Evolutionary conservation across 192 early-diverging fungal species (phyloP).

Genomic region (Coemansia sp.): DNA sequence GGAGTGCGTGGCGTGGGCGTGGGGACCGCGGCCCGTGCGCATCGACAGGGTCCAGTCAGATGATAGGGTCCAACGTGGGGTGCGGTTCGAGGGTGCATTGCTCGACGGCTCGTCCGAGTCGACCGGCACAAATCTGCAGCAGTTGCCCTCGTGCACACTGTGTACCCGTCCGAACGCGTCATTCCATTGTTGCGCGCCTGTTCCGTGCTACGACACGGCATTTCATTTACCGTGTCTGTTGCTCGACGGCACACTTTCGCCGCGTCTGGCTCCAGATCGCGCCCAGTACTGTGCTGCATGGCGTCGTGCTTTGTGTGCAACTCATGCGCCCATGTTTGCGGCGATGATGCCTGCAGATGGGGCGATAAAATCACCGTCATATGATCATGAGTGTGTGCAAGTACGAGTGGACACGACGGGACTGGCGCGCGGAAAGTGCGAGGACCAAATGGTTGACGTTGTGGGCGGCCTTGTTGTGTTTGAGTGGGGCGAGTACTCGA

Average conservation of each 20-base stretch:
- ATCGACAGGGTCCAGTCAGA: not conserved
- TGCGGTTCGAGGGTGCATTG: slow-evolving; percentile 35
- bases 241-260: slow-evolving; percentile 22
- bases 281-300: slow-evolving; percentile 40
- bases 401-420: slow-evolving; percentile 6
- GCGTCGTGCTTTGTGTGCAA: slow-evolving; percentile 42
- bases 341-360: slow-evolving; percentile 42
- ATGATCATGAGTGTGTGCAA: slow-evolving; percentile 18
- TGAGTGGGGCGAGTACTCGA: slow-evolving; percentile 3
- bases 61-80: not conserved
- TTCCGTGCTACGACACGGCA: slow-evolving; percentile 32
- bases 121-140: not conserved
- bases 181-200: slow-evolving; percentile 51
- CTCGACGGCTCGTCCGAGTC: slow-evolving; percentile 1
- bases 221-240: slow-evolving; percentile 49
- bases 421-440: not conserved
- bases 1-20: slow-evolving; percentile 52
- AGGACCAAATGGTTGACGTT: not conserved
- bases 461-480: slow-evolving; percentile 20
- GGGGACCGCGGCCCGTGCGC: slow-evolving; percentile 38
- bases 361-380: slow-evolving; percentile 11
- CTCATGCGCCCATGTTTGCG: slow-evolving; percentile 35
- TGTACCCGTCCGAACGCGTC: slow-evolving; percentile 33
- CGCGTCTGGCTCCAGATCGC: not conserved
- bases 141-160: slow-evolving; percentile 17